phyloP scores from a whole-genome alignment of 495 filamentous ascomycete species.

The Tirmania nivea region DNA sequence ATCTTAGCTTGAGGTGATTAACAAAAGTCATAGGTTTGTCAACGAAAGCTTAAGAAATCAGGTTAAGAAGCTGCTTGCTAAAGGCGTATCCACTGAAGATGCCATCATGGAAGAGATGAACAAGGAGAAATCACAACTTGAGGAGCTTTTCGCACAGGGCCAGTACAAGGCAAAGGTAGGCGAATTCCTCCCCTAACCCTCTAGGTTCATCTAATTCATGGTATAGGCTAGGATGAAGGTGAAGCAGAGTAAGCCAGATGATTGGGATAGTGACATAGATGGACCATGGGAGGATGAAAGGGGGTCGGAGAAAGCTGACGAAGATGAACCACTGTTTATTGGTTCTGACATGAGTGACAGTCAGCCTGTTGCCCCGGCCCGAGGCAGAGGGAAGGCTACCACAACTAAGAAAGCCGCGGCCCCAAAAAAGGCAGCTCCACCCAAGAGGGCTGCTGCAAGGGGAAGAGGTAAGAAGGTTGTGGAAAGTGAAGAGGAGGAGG shows the following conservation, averaged over 20 bases:
- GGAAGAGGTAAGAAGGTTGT: slow-evolving; percentile 29
- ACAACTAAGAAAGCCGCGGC: slow-evolving; percentile 24
- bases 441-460: slow-evolving; percentile 18
- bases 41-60: slow-evolving; percentile 55
- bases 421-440: slow-evolving; percentile 20
- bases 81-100: slow-evolving; percentile 42
- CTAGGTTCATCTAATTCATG: not conserved
- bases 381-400: slow-evolving; percentile 23
- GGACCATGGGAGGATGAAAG: slow-evolving; percentile 68
- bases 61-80: slow-evolving; percentile 49
- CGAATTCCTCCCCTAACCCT: not conserved
- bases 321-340: slow-evolving; percentile 12
- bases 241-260: slow-evolving; percentile 47
- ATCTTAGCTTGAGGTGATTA: not conserved
- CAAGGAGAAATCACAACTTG: slow-evolving; percentile 42
- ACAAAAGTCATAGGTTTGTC: slow-evolving; percentile 33
- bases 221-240: slow-evolving; percentile 35
- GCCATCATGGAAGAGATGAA: slow-evolving; percentile 41
- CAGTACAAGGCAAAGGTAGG: slow-evolving; percentile 33
- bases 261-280: slow-evolving; percentile 71
- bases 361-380: slow-evolving; percentile 23
- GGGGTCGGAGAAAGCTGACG: slow-evolving; percentile 34
- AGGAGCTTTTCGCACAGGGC: slow-evolving; percentile 49
- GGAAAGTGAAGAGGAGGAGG: slow-evolving; percentile 39
- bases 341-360: slow-evolving; percentile 16